Conservation (phyloP, 1,284 basidiomycete genomes). For the Xerocomus amazonicus region DNA sequence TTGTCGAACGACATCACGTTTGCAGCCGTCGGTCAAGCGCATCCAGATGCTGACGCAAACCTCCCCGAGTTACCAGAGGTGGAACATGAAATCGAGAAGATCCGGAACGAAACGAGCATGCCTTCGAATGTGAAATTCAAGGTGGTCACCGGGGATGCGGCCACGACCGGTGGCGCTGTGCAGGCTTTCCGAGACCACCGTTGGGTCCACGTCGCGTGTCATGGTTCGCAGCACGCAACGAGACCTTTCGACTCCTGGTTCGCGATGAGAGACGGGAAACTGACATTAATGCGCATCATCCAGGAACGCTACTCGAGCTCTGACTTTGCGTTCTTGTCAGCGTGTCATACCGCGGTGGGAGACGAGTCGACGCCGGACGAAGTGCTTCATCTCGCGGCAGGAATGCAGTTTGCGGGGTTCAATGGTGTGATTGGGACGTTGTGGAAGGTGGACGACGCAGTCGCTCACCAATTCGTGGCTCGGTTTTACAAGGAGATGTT, state of each 20-base stretch:
- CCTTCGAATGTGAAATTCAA: neutral
- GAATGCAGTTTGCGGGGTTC: no score
- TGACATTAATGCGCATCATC: conserved; percentile 2
- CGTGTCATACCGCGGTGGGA: no score
- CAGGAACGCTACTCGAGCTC: conserved; percentile 1
- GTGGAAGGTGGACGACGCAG: no score
- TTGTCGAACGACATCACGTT: neutral
- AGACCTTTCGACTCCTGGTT: conserved; percentile 1
- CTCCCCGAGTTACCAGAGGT: neutral
- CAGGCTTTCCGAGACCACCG: neutral
- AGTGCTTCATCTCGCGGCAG: no score
- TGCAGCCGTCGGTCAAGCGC: neutral
- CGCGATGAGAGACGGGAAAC: neutral
- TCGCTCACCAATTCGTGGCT: no score
- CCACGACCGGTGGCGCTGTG: neutral
- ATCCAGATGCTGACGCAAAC: neutral
- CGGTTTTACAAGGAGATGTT: no score
- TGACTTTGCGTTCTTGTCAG: neutral
- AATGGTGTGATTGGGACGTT: no score
- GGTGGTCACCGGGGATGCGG: neutral
- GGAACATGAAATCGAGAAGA: neutral
- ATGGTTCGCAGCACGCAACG: neutral
- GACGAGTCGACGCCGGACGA: no score
- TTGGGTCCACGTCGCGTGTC: neutral
- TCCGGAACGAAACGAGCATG: conserved; percentile 1